A percentile compares a stretch with the other conserved stretches of the same genome.
These are phyloP conservation scores for Aotearoamyces nothofagi DNA, from an alignment of 2,329 filamentous ascomycete species.

Conservation along the genomic window DNA sequence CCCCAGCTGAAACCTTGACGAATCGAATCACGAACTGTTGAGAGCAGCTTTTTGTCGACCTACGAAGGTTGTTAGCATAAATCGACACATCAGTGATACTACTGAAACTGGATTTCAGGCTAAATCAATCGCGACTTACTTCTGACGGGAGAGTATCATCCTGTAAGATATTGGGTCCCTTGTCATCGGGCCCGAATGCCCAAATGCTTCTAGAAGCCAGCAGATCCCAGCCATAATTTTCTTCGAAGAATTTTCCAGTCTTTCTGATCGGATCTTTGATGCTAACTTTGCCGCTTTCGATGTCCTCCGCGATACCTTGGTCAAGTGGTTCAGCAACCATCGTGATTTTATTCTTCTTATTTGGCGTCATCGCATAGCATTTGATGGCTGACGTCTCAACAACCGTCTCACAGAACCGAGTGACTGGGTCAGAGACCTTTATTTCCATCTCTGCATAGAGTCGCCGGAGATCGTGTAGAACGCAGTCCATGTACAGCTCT, in stretches of 20 bases:
- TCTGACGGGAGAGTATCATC: conserved; percentile 92
- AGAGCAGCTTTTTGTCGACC: conserved; percentile 85
- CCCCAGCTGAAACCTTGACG: conserved; percentile 96
- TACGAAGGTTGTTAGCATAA: too few species aligned
- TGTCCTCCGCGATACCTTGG: conserved; percentile 86
- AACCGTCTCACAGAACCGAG: conserved; percentile 93
- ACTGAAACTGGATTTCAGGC: not conserved
- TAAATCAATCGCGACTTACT: conserved; percentile 27
- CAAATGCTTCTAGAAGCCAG: conserved; percentile 90
- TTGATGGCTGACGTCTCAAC: conserved; percentile 95
- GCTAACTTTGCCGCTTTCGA: conserved; percentile 77
- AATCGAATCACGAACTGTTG: conserved; percentile 79
- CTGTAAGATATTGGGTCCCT: conserved; percentile 87
- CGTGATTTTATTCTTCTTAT: conserved; percentile 98
- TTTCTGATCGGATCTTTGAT: conserved; percentile 88
- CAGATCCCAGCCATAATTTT: conserved; percentile 94
- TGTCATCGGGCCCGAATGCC: conserved; percentile 95
- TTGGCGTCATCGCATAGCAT: conserved; percentile 93
- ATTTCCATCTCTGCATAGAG: conserved; percentile 99
- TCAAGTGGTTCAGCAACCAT: conserved; percentile 97
- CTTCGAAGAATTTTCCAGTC: conserved; percentile 93
- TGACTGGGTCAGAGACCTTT: conserved; percentile 96
- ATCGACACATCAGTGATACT: conserved; percentile 12
- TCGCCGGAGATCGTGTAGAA: conserved; percentile 80
- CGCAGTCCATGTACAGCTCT: conserved; percentile 99